phyloP scores from a whole-genome alignment of 2,329 filamentous ascomycete genomes.

The Lithohypha guttulata region DNA sequence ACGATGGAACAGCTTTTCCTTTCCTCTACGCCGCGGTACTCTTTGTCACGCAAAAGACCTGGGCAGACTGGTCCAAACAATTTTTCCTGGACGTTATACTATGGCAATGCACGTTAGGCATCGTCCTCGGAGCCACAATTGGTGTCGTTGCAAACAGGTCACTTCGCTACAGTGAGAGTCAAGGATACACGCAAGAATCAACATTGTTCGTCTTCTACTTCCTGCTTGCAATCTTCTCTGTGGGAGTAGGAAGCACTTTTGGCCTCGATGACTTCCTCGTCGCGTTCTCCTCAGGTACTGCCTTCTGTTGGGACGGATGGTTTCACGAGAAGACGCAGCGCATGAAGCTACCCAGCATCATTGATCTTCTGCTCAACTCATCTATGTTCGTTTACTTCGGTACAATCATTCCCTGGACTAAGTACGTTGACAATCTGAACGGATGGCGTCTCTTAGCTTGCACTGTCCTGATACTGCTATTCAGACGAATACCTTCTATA shows the following conservation, averaged over 20 bases:
- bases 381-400: constrained; percentile 48
- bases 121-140: constrained; percentile 37
- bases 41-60: constrained; percentile 31
- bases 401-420: constrained; percentile 42
- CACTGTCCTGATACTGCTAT: constrained; percentile 39
- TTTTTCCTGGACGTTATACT: constrained; percentile 45
- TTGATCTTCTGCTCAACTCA: constrained; percentile 46
- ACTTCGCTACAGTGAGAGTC: constrained; percentile 37
- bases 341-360: constrained; percentile 38
- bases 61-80: constrained; percentile 35
- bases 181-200: constrained; percentile 38
- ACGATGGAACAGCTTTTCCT: constrained; percentile 45
- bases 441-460: constrained; percentile 35
- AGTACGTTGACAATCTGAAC: constrained; percentile 30
- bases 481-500: constrained; percentile 44
- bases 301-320: constrained; percentile 45
- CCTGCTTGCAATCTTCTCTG: constrained; percentile 41
- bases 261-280: constrained; percentile 48
- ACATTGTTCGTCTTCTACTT: constrained; percentile 47
- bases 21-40: constrained; percentile 46
- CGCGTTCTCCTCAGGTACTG: constrained; percentile 45
- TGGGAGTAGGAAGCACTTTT: constrained; percentile 42
- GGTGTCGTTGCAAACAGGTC: constrained; percentile 39
- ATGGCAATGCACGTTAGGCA: constrained; percentile 44
- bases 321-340: constrained; percentile 38